phyloP scores from a whole-genome alignment of 75 land plant genomes.

The Picea sitchensis region DNA sequence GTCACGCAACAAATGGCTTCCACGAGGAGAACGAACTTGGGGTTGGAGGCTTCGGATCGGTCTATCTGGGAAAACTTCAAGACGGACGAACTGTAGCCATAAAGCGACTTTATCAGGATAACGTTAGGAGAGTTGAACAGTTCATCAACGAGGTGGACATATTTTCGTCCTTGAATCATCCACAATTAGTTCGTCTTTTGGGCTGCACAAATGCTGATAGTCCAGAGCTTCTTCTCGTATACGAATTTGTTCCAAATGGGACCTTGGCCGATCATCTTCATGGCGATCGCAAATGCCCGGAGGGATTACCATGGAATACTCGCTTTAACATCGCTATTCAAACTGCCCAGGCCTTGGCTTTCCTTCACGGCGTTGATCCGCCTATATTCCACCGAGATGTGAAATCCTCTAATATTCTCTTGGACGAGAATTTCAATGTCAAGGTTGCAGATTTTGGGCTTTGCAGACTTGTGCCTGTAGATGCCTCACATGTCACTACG shows the following conservation, averaged over 20 bases:
- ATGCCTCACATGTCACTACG: slow-evolving; percentile 34
- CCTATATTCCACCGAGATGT: slow-evolving; percentile 42
- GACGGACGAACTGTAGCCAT: slow-evolving; percentile 21
- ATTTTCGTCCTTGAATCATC: slow-evolving; percentile 25
- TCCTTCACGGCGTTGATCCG: slow-evolving; percentile 22
- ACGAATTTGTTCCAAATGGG: slow-evolving; percentile 42
- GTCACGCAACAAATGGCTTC: slow-evolving; percentile 24
- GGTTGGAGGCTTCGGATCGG: slow-evolving; percentile 17
- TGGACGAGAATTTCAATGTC: slow-evolving; percentile 24
- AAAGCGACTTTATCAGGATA: slow-evolving; percentile 3
- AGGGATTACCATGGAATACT: slow-evolving; percentile 17
- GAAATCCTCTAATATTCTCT: slow-evolving; percentile 34
- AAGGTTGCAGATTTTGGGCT: slow-evolving; percentile 54
- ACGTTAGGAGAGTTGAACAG: slow-evolving; percentile 7
- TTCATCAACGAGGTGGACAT: slow-evolving; percentile 32
- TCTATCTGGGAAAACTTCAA: slow-evolving; percentile 12
- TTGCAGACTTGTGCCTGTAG: slow-evolving; percentile 20
- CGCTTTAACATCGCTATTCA: slow-evolving; percentile 29
- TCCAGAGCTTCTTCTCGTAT: slow-evolving; percentile 29
- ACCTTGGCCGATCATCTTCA: slow-evolving; percentile 46
- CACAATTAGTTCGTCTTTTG: slow-evolving; percentile 26
- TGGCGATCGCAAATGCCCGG: slow-evolving; percentile 3
- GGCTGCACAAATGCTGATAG: slow-evolving; percentile 21
- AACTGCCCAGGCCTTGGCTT: slow-evolving; percentile 35
- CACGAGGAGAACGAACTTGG: slow-evolving; percentile 23